A percentile compares a stretch with the other conserved stretches of the same genome.
Conservation (phyloP, 148 eudicot genomes). For the Vaccinium vitisidaea region DNA sequence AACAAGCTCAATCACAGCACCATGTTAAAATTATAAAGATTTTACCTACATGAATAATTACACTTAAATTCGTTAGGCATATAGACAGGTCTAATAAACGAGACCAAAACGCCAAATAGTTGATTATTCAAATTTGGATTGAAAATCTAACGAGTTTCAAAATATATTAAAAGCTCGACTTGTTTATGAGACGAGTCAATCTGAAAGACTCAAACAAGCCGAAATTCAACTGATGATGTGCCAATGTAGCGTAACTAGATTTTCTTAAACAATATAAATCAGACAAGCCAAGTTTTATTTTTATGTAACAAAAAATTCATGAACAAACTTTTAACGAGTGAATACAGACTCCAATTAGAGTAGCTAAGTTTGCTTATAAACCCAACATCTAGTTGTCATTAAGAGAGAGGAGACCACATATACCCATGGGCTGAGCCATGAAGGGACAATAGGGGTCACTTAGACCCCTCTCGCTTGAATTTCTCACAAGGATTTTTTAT, state of each 20-base stretch:
- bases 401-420: too few relatives aligned
- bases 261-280: background rate
- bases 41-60: background rate
- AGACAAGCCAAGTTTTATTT: background rate
- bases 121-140: background rate
- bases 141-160: background rate
- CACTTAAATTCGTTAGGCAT: background rate
- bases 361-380: too few relatives aligned
- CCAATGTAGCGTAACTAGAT: background rate
- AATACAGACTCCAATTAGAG: too few relatives aligned
- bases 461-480: too few relatives aligned
- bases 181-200: background rate
- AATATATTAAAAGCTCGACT: background rate
- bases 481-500: too few relatives aligned
- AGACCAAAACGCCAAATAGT: background rate
- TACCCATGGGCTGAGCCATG: too few relatives aligned
- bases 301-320: background rate
- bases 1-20: background rate
- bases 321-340: too few relatives aligned
- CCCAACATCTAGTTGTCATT: too few relatives aligned
- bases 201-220: background rate
- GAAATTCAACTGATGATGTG: background rate
- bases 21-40: background rate
- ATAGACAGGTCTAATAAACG: background rate
- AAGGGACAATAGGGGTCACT: too few relatives aligned